Evolutionary conservation across 2,329 filamentous ascomycete genomes (phyloP).

Genomic region (Apiospora arundinis): DNA sequence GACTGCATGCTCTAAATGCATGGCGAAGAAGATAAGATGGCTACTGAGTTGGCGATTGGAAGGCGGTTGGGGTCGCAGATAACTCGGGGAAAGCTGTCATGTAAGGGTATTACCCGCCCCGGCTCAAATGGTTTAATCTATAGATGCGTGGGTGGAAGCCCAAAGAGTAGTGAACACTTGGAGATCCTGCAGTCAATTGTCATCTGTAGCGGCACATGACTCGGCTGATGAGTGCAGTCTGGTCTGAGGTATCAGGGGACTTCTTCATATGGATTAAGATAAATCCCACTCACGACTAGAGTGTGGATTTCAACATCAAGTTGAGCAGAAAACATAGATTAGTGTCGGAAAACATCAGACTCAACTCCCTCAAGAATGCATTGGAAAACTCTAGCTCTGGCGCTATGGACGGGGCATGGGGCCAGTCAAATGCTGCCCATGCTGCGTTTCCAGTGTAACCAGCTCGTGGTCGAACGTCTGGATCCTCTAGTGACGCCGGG

Average conservation of each 20-base stretch:
- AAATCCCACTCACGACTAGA: background rate
- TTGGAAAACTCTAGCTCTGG: background rate
- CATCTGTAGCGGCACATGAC: background rate
- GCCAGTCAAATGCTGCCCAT: conserved; percentile 34
- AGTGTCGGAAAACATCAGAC: background rate
- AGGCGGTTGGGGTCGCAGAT: background rate
- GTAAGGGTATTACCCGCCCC: background rate
- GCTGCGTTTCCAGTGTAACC: conserved; percentile 46
- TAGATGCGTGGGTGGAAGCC: background rate
- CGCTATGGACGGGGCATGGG: background rate
- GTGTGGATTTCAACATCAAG: too few species aligned
- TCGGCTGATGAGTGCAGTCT: background rate
- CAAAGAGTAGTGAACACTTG: background rate
- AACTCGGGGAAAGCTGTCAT: background rate
- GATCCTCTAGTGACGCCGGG: conserved; percentile 40
- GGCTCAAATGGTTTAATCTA: conserved; percentile 8
- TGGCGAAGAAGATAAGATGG: background rate
- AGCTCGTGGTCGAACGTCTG: conserved; percentile 42
- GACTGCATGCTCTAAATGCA: background rate
- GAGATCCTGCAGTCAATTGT: background rate
- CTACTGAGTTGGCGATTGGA: background rate
- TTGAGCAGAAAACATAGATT: background rate
- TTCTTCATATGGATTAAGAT: background rate
- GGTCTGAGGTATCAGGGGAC: background rate
- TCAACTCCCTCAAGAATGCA: background rate